These are phyloP conservation scores for Metarhizium rileyi DNA, from an alignment of 2,329 filamentous ascomycete genomes.

Conservation along the genomic window DNA sequence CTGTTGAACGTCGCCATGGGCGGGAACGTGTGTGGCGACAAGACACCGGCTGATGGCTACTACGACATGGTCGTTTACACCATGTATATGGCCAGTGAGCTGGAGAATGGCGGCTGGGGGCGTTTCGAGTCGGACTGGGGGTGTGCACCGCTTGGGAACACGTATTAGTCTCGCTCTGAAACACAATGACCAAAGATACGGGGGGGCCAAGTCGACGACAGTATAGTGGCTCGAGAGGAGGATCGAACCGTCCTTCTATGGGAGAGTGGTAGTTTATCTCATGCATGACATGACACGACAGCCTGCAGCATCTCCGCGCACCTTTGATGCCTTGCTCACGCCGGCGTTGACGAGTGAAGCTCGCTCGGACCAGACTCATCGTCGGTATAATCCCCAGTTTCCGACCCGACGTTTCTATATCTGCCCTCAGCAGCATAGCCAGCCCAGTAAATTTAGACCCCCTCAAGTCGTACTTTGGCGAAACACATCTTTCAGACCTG, in stretches of 20 bases:
- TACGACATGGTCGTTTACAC: slow-evolving; percentile 48
- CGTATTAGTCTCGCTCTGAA: slow-evolving; percentile 13
- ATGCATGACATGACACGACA: neutral
- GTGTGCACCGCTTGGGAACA: slow-evolving; percentile 20
- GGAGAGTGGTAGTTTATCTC: neutral
- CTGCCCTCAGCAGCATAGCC: neutral
- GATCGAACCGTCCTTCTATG: too few species aligned
- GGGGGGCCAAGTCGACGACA: too few species aligned
- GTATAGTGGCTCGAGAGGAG: too few species aligned
- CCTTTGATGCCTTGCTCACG: neutral
- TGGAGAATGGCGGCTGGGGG: slow-evolving; percentile 41
- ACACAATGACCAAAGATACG: too few species aligned
- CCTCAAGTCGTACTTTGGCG: neutral
- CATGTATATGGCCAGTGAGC: slow-evolving; percentile 42
- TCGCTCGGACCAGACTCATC: neutral
- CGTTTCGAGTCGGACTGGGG: slow-evolving; percentile 43
- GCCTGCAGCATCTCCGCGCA: neutral
- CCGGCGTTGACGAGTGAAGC: neutral
- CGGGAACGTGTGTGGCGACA: slow-evolving; percentile 46
- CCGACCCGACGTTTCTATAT: neutral
- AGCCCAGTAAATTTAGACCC: neutral
- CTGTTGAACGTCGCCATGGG: slow-evolving; percentile 55
- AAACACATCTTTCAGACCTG: neutral
- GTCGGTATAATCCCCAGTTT: neutral
- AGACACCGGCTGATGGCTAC: slow-evolving; percentile 38